Evolutionary conservation across 2,329 filamentous ascomycete genomes (phyloP), one percentile per base, ranked within the genome.

Genomic region (Cladosporium austrohemisphaericum): DNA sequence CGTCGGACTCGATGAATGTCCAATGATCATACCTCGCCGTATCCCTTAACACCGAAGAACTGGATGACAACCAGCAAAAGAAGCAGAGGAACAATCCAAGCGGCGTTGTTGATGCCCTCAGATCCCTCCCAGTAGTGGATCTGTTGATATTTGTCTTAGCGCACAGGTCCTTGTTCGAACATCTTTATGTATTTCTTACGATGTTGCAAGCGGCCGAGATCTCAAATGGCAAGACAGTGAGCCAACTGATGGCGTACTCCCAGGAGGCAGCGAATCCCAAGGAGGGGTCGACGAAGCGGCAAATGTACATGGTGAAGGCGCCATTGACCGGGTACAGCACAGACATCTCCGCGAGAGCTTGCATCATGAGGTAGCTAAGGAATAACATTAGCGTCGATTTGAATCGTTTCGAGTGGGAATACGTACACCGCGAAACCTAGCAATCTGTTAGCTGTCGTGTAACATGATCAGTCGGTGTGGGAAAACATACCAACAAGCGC

Each of bases 81-180:
- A 50, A 93, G 79, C 67, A 96, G 96, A 35, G 96, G 73, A 35
- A 86, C 80, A 20, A 96, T 88, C 71, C 88, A 96, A 23, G 87
- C 84, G 47, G 85, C 82, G 55, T 83, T 82, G 28, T 81, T 78
- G 49, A 89, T 68, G 31, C 44, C 38, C 5, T 41, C 28, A 5
- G 46, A 19, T 58, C 32, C 14, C 35, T 31, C 52, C 55, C 62
- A 65, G 55, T 52, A 63, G 7, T 55, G 33, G 31, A 63, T 60
- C 44, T 47, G 33, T 16, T n/a, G n/a, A n/a, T n/a, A 11, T 13
- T 13, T 10, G 14, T 31, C 16, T 47, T 22, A 47, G 35, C n/a
- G n/a, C 44, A 7, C 11, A 1, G 8, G 3, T 5, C 18, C 14
- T 2, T 20, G 14, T 6, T 7, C 19, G 14, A 31, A 23, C 7